Percentiles rank a stretch among this genome's conserved stretches.
phyloP scores from a whole-genome alignment of 306 rosid species.

The Aeschynomene evenia region DNA sequence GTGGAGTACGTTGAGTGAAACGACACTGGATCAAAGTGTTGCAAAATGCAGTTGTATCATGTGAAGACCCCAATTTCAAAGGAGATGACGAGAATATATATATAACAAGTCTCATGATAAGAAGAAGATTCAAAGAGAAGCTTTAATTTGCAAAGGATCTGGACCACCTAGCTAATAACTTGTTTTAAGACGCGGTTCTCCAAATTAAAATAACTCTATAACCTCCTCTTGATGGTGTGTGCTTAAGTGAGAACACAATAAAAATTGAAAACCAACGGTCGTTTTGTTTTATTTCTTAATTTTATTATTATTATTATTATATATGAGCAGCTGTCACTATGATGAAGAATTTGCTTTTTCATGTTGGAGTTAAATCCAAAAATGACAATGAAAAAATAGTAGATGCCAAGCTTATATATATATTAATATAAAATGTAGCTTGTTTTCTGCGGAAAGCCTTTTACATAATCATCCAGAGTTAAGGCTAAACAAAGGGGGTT shows the following conservation, averaged over 20 bases:
- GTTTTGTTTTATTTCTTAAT: conserved; percentile 19
- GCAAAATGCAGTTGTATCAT: too few species aligned
- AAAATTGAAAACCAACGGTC: conserved; percentile 8
- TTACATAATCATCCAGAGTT: conserved; percentile 24
- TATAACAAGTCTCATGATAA: too few species aligned
- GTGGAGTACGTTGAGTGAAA: too few species aligned
- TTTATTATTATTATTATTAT: too few species aligned
- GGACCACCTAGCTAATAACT: too few species aligned
- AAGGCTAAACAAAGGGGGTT: conserved; percentile 1
- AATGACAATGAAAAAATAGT: neutral
- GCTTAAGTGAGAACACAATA: conserved; percentile 9
- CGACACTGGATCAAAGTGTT: too few species aligned
- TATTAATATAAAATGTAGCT: conserved; percentile 10
- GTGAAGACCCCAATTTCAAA: too few species aligned
- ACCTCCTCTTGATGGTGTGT: neutral
- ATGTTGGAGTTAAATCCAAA: conserved; percentile 13
- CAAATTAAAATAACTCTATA: too few species aligned
- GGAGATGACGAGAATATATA: too few species aligned
- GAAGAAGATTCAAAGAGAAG: too few species aligned
- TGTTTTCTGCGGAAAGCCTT: conserved; percentile 26
- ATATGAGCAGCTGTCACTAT: neutral
- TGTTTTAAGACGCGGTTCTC: too few species aligned
- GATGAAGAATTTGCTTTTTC: conserved; percentile 13
- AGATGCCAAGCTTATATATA: neutral
- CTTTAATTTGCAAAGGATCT: too few species aligned